Conservation (phyloP, 2,329 filamentous ascomycete species). For the Diaporthe aspalathi region DNA sequence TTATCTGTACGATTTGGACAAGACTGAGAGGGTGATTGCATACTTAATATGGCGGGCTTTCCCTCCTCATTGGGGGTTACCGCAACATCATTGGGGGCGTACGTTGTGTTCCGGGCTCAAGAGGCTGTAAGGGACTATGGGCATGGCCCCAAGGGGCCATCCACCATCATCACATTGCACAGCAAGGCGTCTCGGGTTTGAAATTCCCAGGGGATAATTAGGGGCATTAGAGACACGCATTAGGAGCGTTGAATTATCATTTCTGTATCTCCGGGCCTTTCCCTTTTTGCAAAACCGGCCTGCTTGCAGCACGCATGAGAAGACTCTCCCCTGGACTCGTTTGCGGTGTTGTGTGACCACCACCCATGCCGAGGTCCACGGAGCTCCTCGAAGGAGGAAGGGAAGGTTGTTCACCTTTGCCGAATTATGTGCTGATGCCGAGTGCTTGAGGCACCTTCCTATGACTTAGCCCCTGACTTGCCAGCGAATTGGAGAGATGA, state of each 20-base stretch:
- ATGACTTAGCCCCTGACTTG: not conserved
- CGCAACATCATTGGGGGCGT: not conserved
- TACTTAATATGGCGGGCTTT: not conserved
- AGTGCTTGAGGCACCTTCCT: not conserved
- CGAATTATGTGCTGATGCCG: not conserved
- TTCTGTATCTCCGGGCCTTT: not conserved
- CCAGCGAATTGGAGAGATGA: not conserved
- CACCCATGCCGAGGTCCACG: not conserved
- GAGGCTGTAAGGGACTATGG: conserved; percentile 5
- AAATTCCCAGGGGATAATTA: conserved; percentile 42
- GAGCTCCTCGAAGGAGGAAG: not conserved
- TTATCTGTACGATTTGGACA: conserved; percentile 17
- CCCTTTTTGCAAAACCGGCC: not conserved
- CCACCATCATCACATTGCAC: conserved; percentile 31
- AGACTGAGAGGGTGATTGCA: conserved; percentile 22
- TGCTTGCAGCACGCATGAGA: not conserved
- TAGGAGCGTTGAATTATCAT: conserved; percentile 19
- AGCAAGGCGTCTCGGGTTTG: conserved; percentile 32
- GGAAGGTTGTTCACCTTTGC: not conserved
- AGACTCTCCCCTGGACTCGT: not conserved
- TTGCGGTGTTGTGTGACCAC: not conserved
- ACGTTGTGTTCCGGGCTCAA: conserved; percentile 5
- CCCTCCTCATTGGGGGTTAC: not conserved
- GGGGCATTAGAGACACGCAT: conserved; percentile 29
- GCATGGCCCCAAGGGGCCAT: not conserved